phyloP scores from a whole-genome alignment of 768 basidiomycete species.

The Pleurotus djamor region DNA sequence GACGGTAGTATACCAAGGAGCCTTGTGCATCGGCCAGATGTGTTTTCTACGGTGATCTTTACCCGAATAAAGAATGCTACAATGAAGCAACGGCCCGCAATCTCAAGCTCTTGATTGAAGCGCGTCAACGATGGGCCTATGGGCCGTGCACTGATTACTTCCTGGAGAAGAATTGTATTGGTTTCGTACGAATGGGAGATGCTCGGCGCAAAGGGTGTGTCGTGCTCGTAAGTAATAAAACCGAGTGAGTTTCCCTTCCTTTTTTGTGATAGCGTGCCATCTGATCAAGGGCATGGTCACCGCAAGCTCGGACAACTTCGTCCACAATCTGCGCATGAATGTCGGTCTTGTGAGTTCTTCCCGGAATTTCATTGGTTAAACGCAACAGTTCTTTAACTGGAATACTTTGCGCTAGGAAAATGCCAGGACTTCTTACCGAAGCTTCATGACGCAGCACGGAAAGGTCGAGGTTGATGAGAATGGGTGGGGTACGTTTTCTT shows the following conservation, averaged over 20 bases:
- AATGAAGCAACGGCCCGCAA: conserved; percentile 47
- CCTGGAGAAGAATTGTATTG: conserved; percentile 60
- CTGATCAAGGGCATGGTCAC: neutral
- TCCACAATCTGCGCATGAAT: conserved; percentile 61
- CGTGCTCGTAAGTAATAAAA: conserved; percentile 68
- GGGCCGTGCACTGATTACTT: conserved; percentile 64
- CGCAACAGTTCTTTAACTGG: conserved; percentile 1
- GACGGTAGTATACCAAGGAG: neutral
- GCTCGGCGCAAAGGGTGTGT: conserved; percentile 55
- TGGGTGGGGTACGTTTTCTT: conserved; percentile 72
- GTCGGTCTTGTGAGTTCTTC: conserved; percentile 52
- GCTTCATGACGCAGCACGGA: conserved; percentile 45
- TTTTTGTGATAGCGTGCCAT: neutral
- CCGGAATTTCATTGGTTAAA: neutral
- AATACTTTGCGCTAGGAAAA: conserved; percentile 21
- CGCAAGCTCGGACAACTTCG: conserved; percentile 25
- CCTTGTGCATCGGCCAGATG: conserved; percentile 45
- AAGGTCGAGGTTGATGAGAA: conserved; percentile 41
- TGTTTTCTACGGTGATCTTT: conserved; percentile 86
- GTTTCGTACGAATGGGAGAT: conserved; percentile 71
- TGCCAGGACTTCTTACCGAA: conserved; percentile 39
- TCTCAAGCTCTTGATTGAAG: conserved; percentile 53
- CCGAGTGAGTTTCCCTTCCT: conserved; percentile 22
- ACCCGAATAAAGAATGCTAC: conserved; percentile 69
- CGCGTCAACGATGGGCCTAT: conserved; percentile 66